phyloP scores from a whole-genome alignment of 352 stramenopile genomes.

The Thalassiosira hispida region DNA sequence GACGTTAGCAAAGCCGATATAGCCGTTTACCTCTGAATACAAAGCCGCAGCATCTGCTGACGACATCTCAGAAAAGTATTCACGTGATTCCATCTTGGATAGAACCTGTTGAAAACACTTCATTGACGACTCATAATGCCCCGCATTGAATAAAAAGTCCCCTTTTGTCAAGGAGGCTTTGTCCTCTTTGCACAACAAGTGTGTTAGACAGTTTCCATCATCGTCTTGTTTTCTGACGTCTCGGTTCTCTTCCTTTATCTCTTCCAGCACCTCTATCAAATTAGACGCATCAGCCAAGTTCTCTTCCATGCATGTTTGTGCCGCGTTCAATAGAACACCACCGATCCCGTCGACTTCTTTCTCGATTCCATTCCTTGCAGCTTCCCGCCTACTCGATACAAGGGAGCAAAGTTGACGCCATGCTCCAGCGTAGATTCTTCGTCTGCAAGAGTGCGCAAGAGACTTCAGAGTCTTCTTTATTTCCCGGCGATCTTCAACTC shows the following conservation, averaged over 20 bases:
- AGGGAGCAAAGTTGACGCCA: slow-evolving; percentile 32
- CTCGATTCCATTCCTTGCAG: background rate
- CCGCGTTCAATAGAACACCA: slow-evolving; percentile 23
- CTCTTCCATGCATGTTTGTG: slow-evolving; percentile 10
- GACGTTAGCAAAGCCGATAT: slow-evolving; percentile 31
- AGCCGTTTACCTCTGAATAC: slow-evolving; percentile 36
- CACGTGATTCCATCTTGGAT: slow-evolving; percentile 27
- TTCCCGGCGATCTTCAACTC: background rate
- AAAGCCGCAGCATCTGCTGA: slow-evolving; percentile 24
- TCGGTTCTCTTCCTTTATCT: background rate
- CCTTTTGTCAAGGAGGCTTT: slow-evolving; percentile 23
- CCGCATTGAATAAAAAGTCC: slow-evolving; percentile 34
- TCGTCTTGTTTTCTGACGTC: background rate
- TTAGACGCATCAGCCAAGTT: slow-evolving; percentile 13
- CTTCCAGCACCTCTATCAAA: slow-evolving; percentile 19
- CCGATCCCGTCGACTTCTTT: slow-evolving; percentile 25
- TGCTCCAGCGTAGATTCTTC: slow-evolving; percentile 23
- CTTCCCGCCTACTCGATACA: slow-evolving; percentile 12
- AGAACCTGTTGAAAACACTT: slow-evolving; percentile 16
- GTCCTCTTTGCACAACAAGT: slow-evolving; percentile 30
- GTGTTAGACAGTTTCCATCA: background rate
- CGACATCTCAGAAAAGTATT: slow-evolving; percentile 28
- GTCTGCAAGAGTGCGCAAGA: slow-evolving; percentile 5
- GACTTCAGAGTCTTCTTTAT: slow-evolving; percentile 10
- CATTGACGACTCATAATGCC: slow-evolving; percentile 30